Evolutionary conservation across 2,329 filamentous ascomycete species (phyloP).

Genomic region (Diaporthe batatas): DNA sequence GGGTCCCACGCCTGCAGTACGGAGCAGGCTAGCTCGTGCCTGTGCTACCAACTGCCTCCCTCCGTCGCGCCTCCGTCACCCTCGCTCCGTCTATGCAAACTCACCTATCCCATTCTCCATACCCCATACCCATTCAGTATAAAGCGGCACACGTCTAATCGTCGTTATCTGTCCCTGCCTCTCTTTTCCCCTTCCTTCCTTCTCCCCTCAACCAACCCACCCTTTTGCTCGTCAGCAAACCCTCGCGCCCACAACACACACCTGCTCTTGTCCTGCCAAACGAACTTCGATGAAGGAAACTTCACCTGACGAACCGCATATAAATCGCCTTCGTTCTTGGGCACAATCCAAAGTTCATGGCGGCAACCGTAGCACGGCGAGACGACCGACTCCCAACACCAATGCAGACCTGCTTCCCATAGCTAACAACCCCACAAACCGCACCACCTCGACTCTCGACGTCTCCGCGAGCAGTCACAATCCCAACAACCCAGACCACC

Average conservation of each 20-base stretch:
- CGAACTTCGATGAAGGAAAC: slow-evolving; percentile 73
- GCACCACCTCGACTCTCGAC: slow-evolving; percentile 42
- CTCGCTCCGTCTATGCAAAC: background rate
- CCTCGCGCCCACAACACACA: slow-evolving; percentile 6
- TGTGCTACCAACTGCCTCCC: background rate
- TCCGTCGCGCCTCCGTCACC: background rate
- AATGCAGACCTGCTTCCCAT: slow-evolving; percentile 55
- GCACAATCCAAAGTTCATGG: slow-evolving; percentile 68
- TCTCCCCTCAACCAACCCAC: background rate
- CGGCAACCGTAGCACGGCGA: slow-evolving; percentile 55
- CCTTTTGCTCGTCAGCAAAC: slow-evolving; percentile 10
- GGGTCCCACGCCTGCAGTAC: slow-evolving; percentile 23
- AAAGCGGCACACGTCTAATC: slow-evolving; percentile 18
- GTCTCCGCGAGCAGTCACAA: slow-evolving; percentile 44
- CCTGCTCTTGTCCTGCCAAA: slow-evolving; percentile 41
- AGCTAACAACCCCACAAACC: slow-evolving; percentile 49
- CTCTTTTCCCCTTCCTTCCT: background rate
- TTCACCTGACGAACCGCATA: slow-evolving; percentile 65
- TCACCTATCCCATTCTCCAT: slow-evolving; percentile 28
- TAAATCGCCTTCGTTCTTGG: slow-evolving; percentile 70
- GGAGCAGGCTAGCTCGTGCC: slow-evolving; percentile 4
- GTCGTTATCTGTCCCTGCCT: background rate
- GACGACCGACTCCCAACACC: slow-evolving; percentile 55
- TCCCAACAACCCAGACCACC: background rate
- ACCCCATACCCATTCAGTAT: background rate